Base-by-base conservation (phyloP, 2,329 filamentous ascomycete genomes). In the Xylariaceae sp. region DNA sequence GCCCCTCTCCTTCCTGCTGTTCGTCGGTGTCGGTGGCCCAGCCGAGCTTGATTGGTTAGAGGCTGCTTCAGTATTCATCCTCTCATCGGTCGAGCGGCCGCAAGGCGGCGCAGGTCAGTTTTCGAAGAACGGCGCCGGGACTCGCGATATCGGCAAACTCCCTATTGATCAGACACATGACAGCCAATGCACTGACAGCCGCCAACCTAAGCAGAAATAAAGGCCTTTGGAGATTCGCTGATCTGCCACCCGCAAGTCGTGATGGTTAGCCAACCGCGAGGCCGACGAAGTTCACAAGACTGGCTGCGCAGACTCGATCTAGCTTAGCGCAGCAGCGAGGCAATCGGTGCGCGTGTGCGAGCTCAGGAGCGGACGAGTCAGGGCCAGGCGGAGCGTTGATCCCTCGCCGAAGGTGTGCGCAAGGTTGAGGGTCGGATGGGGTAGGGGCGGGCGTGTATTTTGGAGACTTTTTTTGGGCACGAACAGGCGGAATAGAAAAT, bases 1-100 rank as follows among this genome's bases (percentile, higher is more conserved):
- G 38, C 58, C 59, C 37, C 59, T 56, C 38, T 60, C 58, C 41
- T 61, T 62, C 37, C 57, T 52, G 33, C 39, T 45, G 40, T 50
- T 55, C 22, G 47, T 42, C 21, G 55, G 53, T 28, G 49, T 44
- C 39, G 51, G 51, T 28, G 58, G 50, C 31, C 53, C 55, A 35
- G 52, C 50, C 38, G 57, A 59, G 47, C 51, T 52, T 35, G 57
- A 57, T 19, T 45, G 40, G 22, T 40, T 45, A 33, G 45, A 46
- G 23, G 35, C 34, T 23, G 36, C 37, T 39, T 46, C 45, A 38
- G 37, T 37, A 45, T 49, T 47, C 47, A 50, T 50, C 35, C 40
- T 49, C 37, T 44, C 37, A 37, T 33, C 35, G 39, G 29, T 23
- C 22, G 27, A 37, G 19, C 36, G 22, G 30, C 25, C 37, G 24